Evolutionary conservation across 2,329 filamentous ascomycete genomes (phyloP).

Genomic region (Lecanosticta acicola): DNA sequence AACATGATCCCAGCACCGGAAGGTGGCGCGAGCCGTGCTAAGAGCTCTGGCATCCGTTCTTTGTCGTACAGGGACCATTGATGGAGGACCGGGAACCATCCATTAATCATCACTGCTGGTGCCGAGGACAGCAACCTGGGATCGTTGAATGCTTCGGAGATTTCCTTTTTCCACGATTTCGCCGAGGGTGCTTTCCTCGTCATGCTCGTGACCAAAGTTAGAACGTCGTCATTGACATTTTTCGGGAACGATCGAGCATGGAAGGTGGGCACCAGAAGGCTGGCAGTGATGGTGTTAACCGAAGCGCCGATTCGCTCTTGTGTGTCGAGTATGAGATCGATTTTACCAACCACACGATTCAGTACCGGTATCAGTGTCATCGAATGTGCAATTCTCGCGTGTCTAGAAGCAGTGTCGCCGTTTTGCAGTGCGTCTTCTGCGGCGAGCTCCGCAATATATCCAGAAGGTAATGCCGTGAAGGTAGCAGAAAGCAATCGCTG

Average conservation of each 20-base stretch:
- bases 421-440: constrained; percentile 14
- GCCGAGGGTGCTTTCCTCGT: constrained; percentile 71
- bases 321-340: constrained; percentile 78
- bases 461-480: constrained; percentile 59
- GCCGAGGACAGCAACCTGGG: constrained; percentile 72
- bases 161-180: constrained; percentile 89
- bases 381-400: constrained; percentile 50
- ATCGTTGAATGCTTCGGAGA: constrained; percentile 89
- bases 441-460: constrained; percentile 16
- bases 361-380: constrained; percentile 72
- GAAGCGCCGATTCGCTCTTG: constrained; percentile 75
- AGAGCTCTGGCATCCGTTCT: constrained; percentile 75
- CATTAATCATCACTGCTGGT: constrained; percentile 58
- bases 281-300: constrained; percentile 73
- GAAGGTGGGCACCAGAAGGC: constrained; percentile 74
- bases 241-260: constrained; percentile 82
- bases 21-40: constrained; percentile 73
- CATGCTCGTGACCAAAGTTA: constrained; percentile 71
- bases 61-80: constrained; percentile 86
- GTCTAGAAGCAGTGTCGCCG: constrained; percentile 30
- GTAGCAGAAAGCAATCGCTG: constrained; percentile 83
- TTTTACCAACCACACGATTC: constrained; percentile 68
- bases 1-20: constrained; percentile 96
- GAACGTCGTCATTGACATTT: constrained; percentile 65
- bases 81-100: constrained; percentile 77